A percentile compares a stretch with the other conserved stretches of the same genome.
phyloP scores from a whole-genome alignment of 2,329 filamentous ascomycete species.

The Colletotrichum aenigma region DNA sequence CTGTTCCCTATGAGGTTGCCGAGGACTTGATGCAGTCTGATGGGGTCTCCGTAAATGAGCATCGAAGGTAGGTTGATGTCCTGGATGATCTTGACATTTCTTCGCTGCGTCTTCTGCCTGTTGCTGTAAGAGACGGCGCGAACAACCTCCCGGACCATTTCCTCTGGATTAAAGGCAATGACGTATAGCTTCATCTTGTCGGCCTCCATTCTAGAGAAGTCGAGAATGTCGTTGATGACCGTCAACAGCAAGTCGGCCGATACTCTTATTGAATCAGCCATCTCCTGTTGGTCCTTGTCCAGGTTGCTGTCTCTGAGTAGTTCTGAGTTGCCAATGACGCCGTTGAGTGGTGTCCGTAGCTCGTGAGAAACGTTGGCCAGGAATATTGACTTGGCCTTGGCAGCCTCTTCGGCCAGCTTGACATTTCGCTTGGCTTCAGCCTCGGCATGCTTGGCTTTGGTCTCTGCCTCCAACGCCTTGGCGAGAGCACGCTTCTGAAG shows the following conservation, averaged over 20 bases:
- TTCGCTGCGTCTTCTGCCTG: constrained; percentile 64
- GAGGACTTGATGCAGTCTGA: constrained; percentile 69
- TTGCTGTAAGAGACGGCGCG: constrained; percentile 71
- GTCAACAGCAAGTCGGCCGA: constrained; percentile 87
- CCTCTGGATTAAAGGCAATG: constrained; percentile 69
- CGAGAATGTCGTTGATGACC: constrained; percentile 94
- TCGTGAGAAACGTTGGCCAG: constrained; percentile 82
- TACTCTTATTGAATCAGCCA: constrained; percentile 84
- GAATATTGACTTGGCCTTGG: constrained; percentile 84
- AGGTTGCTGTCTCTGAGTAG: constrained; percentile 78
- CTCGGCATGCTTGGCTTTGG: constrained; percentile 78
- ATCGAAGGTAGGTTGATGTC: constrained; percentile 80
- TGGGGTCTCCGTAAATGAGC: constrained; percentile 69
- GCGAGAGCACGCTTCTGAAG: constrained; percentile 76
- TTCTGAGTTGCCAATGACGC: constrained; percentile 88
- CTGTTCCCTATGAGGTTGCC: constrained; percentile 92
- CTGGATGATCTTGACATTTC: constrained; percentile 67
- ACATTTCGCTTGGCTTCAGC: constrained; percentile 79
- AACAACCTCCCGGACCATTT: constrained; percentile 71
- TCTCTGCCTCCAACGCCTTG: constrained; percentile 74
- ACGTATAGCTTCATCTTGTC: constrained; percentile 84
- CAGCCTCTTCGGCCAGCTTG: constrained; percentile 81
- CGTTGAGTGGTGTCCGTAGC: constrained; percentile 81
- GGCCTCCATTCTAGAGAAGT: constrained; percentile 93
- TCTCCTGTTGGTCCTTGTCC: constrained; percentile 79